These are phyloP conservation scores for Colletotrichum neosansevieriae DNA, from an alignment of 2,329 filamentous ascomycete genomes.

Conservation along the genomic window DNA sequence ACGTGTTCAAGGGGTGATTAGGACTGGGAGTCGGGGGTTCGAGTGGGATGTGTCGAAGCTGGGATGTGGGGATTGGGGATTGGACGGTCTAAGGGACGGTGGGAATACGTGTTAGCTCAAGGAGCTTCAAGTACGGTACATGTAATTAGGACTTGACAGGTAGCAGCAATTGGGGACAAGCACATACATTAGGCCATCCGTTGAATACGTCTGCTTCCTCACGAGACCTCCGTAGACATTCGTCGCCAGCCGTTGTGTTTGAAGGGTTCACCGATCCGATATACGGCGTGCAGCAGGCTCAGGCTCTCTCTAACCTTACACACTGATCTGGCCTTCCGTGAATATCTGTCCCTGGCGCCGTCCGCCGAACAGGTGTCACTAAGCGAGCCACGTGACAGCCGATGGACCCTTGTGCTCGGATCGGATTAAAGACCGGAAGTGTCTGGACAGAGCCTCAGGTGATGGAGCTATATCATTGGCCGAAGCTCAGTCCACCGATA, in stretches of 20 bases:
- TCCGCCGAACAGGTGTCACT: conserved; percentile 56
- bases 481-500: conserved; percentile 17
- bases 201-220: conserved; percentile 32
- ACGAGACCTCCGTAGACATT: conserved; percentile 18
- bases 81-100: conserved; percentile 36
- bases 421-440: conserved; percentile 35
- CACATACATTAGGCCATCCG: conserved; percentile 33
- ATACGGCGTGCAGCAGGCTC: conserved; percentile 39
- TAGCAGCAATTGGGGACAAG: not conserved
- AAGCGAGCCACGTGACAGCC: conserved; percentile 52
- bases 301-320: not conserved
- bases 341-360: conserved; percentile 53
- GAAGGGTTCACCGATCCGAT: conserved; percentile 27
- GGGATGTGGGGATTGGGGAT: conserved; percentile 39
- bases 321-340: conserved; percentile 47
- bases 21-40: conserved; percentile 18
- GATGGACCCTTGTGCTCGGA: conserved; percentile 31
- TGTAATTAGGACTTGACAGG: conserved; percentile 7
- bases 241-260: conserved; percentile 44
- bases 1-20: conserved; percentile 37
- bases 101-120: conserved; percentile 41
- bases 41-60: conserved; percentile 41
- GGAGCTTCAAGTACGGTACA: conserved; percentile 20
- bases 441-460: not conserved
- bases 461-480: conserved; percentile 24